Evolutionary conservation across 805 yeast genomes (phyloP).

Genomic region (Blastobotrys robertii): DNA sequence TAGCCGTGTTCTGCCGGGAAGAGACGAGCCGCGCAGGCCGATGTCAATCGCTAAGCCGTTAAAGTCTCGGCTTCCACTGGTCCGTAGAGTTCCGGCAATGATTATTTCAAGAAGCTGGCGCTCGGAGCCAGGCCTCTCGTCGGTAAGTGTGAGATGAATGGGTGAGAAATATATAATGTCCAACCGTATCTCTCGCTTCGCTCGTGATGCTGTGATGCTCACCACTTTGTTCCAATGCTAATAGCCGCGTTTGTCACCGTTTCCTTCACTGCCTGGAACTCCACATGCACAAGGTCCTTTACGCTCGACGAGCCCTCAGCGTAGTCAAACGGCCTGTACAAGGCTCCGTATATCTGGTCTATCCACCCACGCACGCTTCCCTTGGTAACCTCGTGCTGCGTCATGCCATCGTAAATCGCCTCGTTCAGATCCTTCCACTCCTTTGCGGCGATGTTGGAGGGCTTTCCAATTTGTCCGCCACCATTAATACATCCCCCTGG

Average conservation of each 20-base stretch:
- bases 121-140: no score
- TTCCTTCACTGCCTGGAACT: constrained; percentile 12
- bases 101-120: no score
- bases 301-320: constrained; percentile 3
- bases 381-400: constrained; percentile 2
- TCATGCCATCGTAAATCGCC: constrained; percentile 27
- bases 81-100: no score
- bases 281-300: constrained; percentile 8
- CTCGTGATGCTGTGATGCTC: no score
- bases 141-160: no score
- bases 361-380: constrained; percentile 6
- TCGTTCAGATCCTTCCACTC: constrained; percentile 27
- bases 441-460: constrained; percentile 20
- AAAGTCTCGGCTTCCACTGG: no score
- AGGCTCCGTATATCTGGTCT: constrained; percentile 1
- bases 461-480: constrained; percentile 71
- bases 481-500: constrained; percentile 98
- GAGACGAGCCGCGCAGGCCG: no score
- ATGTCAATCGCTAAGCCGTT: no score
- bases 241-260: constrained; percentile 7
- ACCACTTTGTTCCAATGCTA: constrained; percentile 15
- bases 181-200: no score
- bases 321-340: no score
- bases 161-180: no score
- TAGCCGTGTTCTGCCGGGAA: no score